phyloP scores from a whole-genome alignment of 2,329 filamentous ascomycete species.

The Diaporthe amygdali region DNA sequence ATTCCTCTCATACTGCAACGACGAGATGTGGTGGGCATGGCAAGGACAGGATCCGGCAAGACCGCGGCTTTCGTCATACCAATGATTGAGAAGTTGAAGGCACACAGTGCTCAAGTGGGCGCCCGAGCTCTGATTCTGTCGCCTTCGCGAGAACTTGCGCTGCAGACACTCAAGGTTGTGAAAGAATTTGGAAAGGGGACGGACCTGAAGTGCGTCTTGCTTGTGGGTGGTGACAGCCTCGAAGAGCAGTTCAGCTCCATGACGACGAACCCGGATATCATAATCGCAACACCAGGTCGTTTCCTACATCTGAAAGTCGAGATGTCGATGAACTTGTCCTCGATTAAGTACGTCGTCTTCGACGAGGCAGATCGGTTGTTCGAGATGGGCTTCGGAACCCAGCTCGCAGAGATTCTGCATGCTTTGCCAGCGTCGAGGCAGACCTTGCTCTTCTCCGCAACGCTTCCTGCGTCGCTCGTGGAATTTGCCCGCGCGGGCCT shows the following conservation, averaged over 20 bases:
- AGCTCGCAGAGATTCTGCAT: constrained; percentile 91
- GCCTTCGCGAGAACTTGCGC: constrained; percentile 89
- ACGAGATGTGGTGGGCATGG: constrained; percentile 99
- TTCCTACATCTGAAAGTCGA: constrained; percentile 97
- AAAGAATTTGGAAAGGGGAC: constrained; percentile 93
- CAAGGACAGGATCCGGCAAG: constrained; percentile 97
- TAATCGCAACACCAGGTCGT: constrained; percentile 95
- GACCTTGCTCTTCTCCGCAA: constrained; percentile 94
- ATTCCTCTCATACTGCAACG: constrained; percentile 89
- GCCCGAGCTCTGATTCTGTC: constrained; percentile 87
- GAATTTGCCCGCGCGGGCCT: constrained; percentile 94
- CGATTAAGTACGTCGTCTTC: constrained; percentile 92
- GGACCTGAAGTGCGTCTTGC: constrained; percentile 85
- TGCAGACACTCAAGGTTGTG: constrained; percentile 95
- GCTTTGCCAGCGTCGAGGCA: constrained; percentile 84
- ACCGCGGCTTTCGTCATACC: constrained; percentile 98
- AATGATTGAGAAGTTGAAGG: constrained; percentile 93
- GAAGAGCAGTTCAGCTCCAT: constrained; percentile 95
- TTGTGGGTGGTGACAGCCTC: constrained; percentile 93
- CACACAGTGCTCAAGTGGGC: constrained; percentile 86
- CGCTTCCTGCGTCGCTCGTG: constrained; percentile 89
- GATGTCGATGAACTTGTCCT: constrained; percentile 90
- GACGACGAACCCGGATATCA: constrained; percentile 93
- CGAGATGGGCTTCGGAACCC: constrained; percentile 97
- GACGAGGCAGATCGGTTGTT: constrained; percentile 97